phyloP scores from a whole-genome alignment of 306 rosid species.

The Sicyos edulis region DNA sequence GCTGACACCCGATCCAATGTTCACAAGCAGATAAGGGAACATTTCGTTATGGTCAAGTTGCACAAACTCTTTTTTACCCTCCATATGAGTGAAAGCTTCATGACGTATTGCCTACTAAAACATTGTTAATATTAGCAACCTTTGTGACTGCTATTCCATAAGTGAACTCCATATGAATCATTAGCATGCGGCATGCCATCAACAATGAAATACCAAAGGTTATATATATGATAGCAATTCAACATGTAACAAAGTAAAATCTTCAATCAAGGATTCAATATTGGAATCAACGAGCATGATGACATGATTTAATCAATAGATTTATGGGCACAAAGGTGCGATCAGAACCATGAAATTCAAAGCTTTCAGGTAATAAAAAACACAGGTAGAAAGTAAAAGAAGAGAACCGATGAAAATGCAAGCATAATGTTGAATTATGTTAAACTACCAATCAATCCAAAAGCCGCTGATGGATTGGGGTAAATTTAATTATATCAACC shows the following conservation, averaged over 20 bases:
- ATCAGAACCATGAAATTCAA: not conserved
- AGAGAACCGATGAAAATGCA: not conserved
- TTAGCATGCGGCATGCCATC: not conserved
- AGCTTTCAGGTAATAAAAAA: not conserved
- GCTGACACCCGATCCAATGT: conserved; percentile 97
- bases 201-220: not conserved
- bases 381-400: not conserved
- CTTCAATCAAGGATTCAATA: not conserved
- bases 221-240: not conserved
- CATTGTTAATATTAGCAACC: conserved; percentile 32
- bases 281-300: not conserved
- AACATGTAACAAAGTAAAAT: not conserved
- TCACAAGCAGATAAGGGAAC: conserved; percentile 95
- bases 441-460: no score
- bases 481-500: no score
- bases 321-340: not conserved
- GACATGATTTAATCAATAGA: not conserved
- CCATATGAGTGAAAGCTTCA: conserved; percentile 99
- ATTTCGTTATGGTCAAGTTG: conserved; percentile 88
- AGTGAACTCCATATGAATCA: conserved; percentile 1
- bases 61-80: conserved; percentile 86
- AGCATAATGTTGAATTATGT: no score
- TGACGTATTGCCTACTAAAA: conserved; percentile 98
- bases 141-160: not conserved
- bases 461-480: no score